Percentiles rank a stretch among this genome's conserved stretches.
These are phyloP conservation scores for Bruguiera parviflora DNA, from an alignment of 345 rosid species.

Conservation along the genomic window DNA sequence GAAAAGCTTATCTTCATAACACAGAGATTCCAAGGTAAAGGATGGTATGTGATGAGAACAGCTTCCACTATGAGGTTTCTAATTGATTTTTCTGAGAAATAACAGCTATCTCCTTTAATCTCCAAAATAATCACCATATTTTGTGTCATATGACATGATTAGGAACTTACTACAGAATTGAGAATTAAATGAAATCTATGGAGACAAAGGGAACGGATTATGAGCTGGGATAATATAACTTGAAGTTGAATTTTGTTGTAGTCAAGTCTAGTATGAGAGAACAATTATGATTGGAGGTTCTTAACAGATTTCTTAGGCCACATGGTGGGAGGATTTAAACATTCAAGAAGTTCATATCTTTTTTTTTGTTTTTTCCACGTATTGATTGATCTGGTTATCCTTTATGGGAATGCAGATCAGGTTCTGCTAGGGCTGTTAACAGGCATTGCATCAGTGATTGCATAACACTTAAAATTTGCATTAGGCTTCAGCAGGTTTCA, in stretches of 20 bases:
- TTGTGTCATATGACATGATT: neutral
- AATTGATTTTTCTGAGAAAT: neutral
- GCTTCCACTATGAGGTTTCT: slow-evolving; percentile 1
- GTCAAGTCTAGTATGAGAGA: slow-evolving; percentile 1
- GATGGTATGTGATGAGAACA: neutral
- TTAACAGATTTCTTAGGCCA: neutral
- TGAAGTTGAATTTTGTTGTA: neutral
- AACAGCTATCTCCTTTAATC: neutral
- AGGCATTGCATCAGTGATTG: slow-evolving; percentile 95
- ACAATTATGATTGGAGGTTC: neutral
- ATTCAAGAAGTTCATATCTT: neutral
- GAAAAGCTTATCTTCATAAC: too few relatives aligned
- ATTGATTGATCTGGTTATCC: slow-evolving; percentile 16
- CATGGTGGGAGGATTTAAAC: neutral
- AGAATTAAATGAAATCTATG: neutral
- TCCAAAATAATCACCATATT: neutral
- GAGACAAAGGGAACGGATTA: neutral
- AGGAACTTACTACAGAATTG: neutral
- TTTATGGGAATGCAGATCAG: slow-evolving; percentile 55
- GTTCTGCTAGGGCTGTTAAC: slow-evolving; percentile 99
- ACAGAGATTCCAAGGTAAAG: too few relatives aligned
- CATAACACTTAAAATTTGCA: slow-evolving; percentile 76
- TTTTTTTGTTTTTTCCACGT: neutral
- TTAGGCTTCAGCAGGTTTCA: slow-evolving; percentile 99
- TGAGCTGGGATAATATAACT: neutral